Evolutionary conservation across 2,329 filamentous ascomycete species (phyloP).

Genomic region (Aspergillus hortae): DNA sequence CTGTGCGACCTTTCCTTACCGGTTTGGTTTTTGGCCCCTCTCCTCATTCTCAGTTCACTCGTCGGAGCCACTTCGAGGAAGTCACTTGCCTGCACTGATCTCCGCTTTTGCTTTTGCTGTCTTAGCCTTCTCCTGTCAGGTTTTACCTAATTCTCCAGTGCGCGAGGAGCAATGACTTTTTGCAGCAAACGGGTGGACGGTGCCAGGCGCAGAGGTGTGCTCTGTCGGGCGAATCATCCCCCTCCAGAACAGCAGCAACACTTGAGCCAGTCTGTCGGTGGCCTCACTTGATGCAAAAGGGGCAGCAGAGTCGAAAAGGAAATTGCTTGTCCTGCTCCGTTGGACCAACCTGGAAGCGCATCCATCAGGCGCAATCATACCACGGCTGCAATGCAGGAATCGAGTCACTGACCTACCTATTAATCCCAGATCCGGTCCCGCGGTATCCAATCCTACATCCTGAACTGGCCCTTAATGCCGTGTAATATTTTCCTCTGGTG

Average conservation of each 20-base stretch:
- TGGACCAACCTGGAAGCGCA: neutral
- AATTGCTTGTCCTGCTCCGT: too few relatives aligned
- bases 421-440: neutral
- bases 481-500: neutral
- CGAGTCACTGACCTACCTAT: neutral
- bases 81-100: too few relatives aligned
- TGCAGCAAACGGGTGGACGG: slow-evolving; percentile 1
- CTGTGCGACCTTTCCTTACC: neutral
- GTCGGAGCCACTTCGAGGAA: too few relatives aligned
- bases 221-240: too few relatives aligned
- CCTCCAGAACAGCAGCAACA: too few relatives aligned
- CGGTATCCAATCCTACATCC: neutral
- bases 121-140: too few relatives aligned
- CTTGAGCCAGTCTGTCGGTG: too few relatives aligned
- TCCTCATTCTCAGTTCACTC: neutral
- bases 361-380: neutral
- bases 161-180: neutral
- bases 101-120: too few relatives aligned
- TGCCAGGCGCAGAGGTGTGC: neutral
- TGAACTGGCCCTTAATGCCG: slow-evolving; percentile 4
- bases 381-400: neutral
- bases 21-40: neutral
- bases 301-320: too few relatives aligned
- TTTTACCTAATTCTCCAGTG: neutral
- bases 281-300: too few relatives aligned